Percentiles rank a stretch among this genome's conserved stretches.
Evolutionary conservation across 164 flowering plant species (phyloP).

Genomic region (Houttuynia cordata): DNA sequence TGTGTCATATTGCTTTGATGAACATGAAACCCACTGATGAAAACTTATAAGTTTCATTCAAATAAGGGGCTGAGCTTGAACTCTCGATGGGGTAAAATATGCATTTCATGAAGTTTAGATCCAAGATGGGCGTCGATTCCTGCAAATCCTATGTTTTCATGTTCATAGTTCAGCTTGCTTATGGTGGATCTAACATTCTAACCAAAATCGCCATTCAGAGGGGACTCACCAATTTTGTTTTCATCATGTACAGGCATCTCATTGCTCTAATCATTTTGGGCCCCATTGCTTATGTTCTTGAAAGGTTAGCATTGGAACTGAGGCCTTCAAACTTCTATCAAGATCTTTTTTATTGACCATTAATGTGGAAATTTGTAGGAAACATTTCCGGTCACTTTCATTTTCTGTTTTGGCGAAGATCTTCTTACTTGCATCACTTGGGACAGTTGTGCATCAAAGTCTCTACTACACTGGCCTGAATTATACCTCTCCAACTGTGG

Average conservation of each 20-base stretch:
- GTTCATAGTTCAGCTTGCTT: constrained; percentile 24
- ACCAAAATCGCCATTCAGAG: constrained; percentile 25
- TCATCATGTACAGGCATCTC: constrained; percentile 32
- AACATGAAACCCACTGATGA: constrained; percentile 8
- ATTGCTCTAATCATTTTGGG: constrained; percentile 27
- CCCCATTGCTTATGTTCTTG: constrained; percentile 36
- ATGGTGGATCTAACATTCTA: constrained; percentile 33
- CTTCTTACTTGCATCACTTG: constrained; percentile 26
- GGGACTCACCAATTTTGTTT: constrained; percentile 28
- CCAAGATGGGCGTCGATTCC: background rate
- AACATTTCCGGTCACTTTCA: constrained; percentile 21
- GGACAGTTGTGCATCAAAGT: constrained; percentile 29
- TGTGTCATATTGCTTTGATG: constrained; percentile 5
- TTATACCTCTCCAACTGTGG: constrained; percentile 33
- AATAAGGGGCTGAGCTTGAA: no score
- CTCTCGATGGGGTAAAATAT: no score
- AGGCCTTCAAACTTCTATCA: no score
- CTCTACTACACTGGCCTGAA: constrained; percentile 24
- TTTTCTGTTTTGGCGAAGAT: constrained; percentile 16
- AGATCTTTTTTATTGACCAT: background rate
- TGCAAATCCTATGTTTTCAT: constrained; percentile 17
- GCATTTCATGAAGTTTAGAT: background rate
- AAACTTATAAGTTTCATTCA: background rate
- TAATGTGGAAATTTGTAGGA: constrained; percentile 14
- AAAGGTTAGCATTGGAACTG: constrained; percentile 28